Conservation (phyloP, 1,139 yeast species). For the Ogataea hybrid region DNA sequence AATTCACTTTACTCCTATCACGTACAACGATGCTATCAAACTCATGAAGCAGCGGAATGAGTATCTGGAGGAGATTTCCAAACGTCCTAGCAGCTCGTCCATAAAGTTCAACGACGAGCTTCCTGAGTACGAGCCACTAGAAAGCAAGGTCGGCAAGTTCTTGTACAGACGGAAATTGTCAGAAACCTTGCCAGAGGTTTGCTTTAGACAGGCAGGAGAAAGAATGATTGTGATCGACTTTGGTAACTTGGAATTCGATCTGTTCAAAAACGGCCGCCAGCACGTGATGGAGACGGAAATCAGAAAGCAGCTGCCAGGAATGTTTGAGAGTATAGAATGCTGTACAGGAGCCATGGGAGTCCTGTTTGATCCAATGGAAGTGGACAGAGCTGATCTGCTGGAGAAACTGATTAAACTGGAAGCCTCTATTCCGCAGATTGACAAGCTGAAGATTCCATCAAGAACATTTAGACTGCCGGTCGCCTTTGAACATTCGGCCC, state of each 20-base stretch:
- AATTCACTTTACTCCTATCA: constrained; percentile 31
- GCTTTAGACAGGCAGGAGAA: constrained; percentile 38
- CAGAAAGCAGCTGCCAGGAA: constrained; percentile 13
- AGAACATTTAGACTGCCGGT: constrained; percentile 34
- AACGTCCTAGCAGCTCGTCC: constrained; percentile 18
- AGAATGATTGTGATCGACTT: constrained; percentile 36
- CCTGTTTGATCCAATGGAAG: constrained; percentile 30
- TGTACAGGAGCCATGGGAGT: constrained; percentile 34
- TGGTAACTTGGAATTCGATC: constrained; percentile 32
- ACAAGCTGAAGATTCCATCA: constrained; percentile 34
- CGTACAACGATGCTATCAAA: constrained; percentile 32
- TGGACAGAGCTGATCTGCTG: constrained; percentile 28
- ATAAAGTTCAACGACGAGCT: constrained; percentile 27
- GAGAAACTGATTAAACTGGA: constrained; percentile 29
- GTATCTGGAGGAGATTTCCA: constrained; percentile 25
- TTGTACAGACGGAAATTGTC: constrained; percentile 23
- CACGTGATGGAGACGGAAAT: constrained; percentile 24
- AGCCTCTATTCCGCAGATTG: constrained; percentile 32
- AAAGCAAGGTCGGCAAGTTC: constrained; percentile 23
- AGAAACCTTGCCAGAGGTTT: constrained; percentile 25
- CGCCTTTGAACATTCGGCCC: constrained; percentile 36
- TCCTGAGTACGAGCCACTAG: constrained; percentile 22
- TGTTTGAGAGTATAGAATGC: constrained; percentile 31
- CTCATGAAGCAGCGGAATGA: constrained; percentile 26
- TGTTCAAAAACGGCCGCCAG: constrained; percentile 37